Conservation (phyloP, 371 early-diverging fungal species). For the Zancudomyces culisetae region DNA sequence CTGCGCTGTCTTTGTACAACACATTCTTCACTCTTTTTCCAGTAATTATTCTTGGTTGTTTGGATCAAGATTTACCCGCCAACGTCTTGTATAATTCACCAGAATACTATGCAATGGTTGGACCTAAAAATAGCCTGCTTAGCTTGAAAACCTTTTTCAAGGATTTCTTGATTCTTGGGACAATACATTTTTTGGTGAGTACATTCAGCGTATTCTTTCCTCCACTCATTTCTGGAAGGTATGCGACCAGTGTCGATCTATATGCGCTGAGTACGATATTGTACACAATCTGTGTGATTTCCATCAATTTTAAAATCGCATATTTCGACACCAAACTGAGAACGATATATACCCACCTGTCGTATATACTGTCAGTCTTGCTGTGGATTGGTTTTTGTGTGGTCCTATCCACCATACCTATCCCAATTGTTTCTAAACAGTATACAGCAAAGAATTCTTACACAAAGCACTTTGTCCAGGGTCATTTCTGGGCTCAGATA, state of each 20-base stretch:
- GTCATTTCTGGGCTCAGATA: no score
- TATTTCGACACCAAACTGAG: constrained; percentile 35
- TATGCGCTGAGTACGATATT: constrained; percentile 30
- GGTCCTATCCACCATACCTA: no score
- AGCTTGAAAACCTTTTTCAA: constrained; percentile 15
- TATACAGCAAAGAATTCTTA: no score
- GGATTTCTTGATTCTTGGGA: constrained; percentile 24
- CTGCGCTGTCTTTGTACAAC: constrained; percentile 65
- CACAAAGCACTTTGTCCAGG: no score
- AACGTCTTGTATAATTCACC: constrained; percentile 46
- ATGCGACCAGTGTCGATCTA: constrained; percentile 17
- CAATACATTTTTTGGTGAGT: constrained; percentile 26
- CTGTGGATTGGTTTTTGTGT: no score
- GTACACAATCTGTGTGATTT: constrained; percentile 34
- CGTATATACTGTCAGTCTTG: constrained; percentile 25
- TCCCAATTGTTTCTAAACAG: no score
- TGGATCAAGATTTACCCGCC: constrained; percentile 58
- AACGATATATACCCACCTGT: constrained; percentile 29
- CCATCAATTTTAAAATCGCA: constrained; percentile 38
- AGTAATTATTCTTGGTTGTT: constrained; percentile 56
- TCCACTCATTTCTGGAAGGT: constrained; percentile 12
- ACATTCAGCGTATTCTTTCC: constrained; percentile 21
- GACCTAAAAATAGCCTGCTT: constrained; percentile 21
- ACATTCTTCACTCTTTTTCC: constrained; percentile 61
- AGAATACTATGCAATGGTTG: constrained; percentile 41